Evolutionary conservation across 169 alveolate genomes (phyloP).

Genomic region (Eimeria necatrix): DNA sequence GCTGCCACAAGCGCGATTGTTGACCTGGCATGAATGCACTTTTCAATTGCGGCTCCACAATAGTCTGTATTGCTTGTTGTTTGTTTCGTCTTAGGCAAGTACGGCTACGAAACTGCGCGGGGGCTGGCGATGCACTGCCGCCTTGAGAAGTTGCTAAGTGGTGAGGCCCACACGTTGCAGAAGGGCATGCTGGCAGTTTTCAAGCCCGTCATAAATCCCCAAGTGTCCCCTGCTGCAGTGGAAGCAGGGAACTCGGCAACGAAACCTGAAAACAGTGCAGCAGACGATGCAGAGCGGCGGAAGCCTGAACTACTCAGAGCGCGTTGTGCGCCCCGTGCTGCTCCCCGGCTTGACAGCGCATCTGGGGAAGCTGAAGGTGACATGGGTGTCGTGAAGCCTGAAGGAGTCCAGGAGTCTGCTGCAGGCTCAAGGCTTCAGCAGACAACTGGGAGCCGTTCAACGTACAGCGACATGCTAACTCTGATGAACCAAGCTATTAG

Average conservation of each 20-base stretch:
- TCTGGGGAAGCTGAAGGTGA: neutral
- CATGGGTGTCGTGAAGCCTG: neutral
- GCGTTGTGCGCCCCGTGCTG: neutral
- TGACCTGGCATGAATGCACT: neutral
- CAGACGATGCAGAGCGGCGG: slow-evolving; percentile 16
- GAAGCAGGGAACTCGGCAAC: neutral
- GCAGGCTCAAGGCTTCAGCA: neutral
- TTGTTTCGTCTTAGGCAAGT: slow-evolving; percentile 18
- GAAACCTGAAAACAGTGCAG: neutral
- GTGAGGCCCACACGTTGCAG: slow-evolving; percentile 74
- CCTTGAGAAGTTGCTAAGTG: slow-evolving; percentile 69
- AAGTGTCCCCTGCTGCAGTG: neutral
- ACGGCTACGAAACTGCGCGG: slow-evolving; percentile 77
- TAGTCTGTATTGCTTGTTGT: neutral
- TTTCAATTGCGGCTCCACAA: neutral
- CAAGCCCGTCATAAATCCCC: slow-evolving; percentile 56
- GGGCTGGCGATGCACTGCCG: slow-evolving; percentile 64
- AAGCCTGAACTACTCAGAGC: neutral
- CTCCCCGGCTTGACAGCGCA: neutral
- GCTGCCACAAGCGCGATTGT: too few relatives aligned
- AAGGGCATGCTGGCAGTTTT: slow-evolving; percentile 74
- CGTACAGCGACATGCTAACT: slow-evolving; percentile 16
- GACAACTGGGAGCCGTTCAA: neutral
- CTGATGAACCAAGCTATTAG: slow-evolving; percentile 2
- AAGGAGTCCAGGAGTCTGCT: neutral